Conservation (phyloP, 2,329 filamentous ascomycete species). For the Sporothrix luriei region DNA sequence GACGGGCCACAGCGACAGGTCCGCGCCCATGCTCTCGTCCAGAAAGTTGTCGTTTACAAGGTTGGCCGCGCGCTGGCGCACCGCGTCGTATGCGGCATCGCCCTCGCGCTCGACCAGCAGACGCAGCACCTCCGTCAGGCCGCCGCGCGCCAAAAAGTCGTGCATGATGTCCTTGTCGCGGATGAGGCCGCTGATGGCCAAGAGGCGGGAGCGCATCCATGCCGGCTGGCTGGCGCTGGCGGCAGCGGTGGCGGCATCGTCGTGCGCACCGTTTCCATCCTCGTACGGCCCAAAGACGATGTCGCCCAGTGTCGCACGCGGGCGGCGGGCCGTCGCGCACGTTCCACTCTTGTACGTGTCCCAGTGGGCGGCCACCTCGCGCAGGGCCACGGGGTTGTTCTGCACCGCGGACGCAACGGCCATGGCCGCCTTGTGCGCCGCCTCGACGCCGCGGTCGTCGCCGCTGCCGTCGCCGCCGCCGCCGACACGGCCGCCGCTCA, state of each 20-base stretch:
- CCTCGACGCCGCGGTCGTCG: conserved; percentile 38
- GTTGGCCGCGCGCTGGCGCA: conserved; percentile 58
- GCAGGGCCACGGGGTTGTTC: conserved; percentile 66
- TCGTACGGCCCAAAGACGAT: conserved; percentile 49
- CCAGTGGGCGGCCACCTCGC: conserved; percentile 55
- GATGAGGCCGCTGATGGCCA: conserved; percentile 59
- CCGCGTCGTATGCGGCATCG: conserved; percentile 53
- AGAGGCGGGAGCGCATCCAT: conserved; percentile 47
- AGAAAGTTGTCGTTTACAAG: conserved; percentile 67
- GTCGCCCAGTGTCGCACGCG: conserved; percentile 41
- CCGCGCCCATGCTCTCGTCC: conserved; percentile 65
- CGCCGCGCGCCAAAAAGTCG: conserved; percentile 58
- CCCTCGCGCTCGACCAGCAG: conserved; percentile 50
- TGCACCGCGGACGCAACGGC: conserved; percentile 62
- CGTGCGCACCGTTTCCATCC: conserved; percentile 22
- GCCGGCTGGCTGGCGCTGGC: not conserved
- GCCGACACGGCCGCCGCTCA: conserved; percentile 43
- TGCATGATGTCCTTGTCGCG: conserved; percentile 55
- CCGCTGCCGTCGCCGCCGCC: too few species aligned
- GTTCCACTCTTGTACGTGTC: conserved; percentile 44
- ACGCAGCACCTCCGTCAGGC: conserved; percentile 58
- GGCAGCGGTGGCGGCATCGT: conserved; percentile 32
- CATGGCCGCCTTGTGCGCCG: conserved; percentile 57
- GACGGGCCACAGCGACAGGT: conserved; percentile 58
- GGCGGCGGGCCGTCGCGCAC: conserved; percentile 41